Evolutionary conservation across 2,329 filamentous ascomycete genomes (phyloP), one percentile per base, ranked within the genome.

Genomic region (Diaporthe helianthi): DNA sequence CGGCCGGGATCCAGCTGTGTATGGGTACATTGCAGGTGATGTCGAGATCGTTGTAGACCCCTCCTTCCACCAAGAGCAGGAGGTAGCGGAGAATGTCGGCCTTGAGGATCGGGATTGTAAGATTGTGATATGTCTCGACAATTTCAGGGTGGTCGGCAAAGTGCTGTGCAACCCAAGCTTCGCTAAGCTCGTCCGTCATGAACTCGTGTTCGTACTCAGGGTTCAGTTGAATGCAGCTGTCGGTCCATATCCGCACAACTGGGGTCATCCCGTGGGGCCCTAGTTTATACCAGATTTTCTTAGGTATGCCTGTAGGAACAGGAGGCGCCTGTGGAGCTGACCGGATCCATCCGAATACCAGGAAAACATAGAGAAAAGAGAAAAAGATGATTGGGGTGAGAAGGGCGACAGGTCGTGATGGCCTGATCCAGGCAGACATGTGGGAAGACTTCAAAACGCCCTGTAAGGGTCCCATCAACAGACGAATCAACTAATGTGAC

Each of bases 131-230:
- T 1, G 67, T 64, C 7, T 73, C 67, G 10, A 75, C 73, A 46
- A 77, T 61, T 17, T 75, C 73, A 19, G 74, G 74, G 10, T 68
- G 68, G 24, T 47, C 33, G 17, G n/a, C 63, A 82, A 0, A 88
- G 91, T 74, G 73, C 72, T 91, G 88, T 71, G 91, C 90, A 72
- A 87, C 85, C 63, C 80, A 84, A 73, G 91, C 90, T 47, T 74
- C 73, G 31, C 58, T 73, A 1, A 72, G 71, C 7, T 44, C 63
- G 51, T 79, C 77, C 8, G 74, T 77, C 49, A 79, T 58, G 63
- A 76, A 75, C 55, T 76, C 71, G 33, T 69, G 64, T 44, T 71
- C 17, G 54, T 76, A 77, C 6, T 52, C 69, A 2, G 77, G 73
- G 65, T 78, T 79, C 24, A 72, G 69, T 4, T 70, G 22, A 31